Base-by-base conservation (phyloP, 352 stramenopile species). In the Lagenidium giganteum region DNA sequence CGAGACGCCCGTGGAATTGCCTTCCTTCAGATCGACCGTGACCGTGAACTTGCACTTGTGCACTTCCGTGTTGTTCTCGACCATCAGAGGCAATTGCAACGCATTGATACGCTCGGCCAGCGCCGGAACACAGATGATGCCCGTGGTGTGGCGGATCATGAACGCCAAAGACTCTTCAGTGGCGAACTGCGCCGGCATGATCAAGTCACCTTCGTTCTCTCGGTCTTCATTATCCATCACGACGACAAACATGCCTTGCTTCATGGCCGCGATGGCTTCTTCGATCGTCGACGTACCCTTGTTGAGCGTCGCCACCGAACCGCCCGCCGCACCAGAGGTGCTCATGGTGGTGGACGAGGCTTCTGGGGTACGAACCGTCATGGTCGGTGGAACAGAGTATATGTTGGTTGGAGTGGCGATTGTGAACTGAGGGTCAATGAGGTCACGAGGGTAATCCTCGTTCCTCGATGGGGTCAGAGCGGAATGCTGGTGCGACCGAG, bases 131-230 rank as follows among this genome's bases (percentile, higher is more conserved):
- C 96, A 99, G 42, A 99, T 83, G 36, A 99, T 97, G 34, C 96
- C 96, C 44, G 83, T 98, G 0, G 93, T 97, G 65, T 98, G 95
- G 22, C 94, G 89, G 49, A 98, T 77, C 68, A 98, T 98, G 58
- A 96, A 96, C n/a, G 90, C 92, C 51, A 99, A 84, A 22, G 76
- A 69, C 48, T 95, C 61, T 41, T 95, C 76, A 3, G 92, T 97
- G 21, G 87, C 96, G 40, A 85, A 84, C 62, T 98, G 86, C 14
- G 94, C 94, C 12, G 95, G 88, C 51, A 96, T 96, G 70, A 99
- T 99, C 33, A 99, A 72, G 61, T 99, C 96, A 37, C 96, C 96
- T 64, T 99, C 96, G 67, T 99, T 99, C 64, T 99, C 96, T 42
- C 96, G 90, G 64, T 98, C 87, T 66, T 98, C 96, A 54, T 99